These are phyloP conservation scores for Boletus rufocinnamomeus DNA, from an alignment of 768 basidiomycete species.

Conservation along the genomic window DNA sequence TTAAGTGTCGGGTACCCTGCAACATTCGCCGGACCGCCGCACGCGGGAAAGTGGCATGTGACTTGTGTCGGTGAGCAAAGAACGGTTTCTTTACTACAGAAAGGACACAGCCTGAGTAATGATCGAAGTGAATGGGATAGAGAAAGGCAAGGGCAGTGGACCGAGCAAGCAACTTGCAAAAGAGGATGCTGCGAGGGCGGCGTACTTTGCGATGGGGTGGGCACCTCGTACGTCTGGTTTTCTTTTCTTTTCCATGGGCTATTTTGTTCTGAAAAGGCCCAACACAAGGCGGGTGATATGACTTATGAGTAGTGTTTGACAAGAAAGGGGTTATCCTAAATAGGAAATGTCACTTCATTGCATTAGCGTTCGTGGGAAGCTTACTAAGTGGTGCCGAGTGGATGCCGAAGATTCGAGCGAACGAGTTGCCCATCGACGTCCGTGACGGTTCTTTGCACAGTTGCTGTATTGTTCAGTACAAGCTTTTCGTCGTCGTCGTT, in stretches of 20 bases:
- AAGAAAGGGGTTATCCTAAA: conserved; percentile 16
- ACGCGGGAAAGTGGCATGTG: conserved; percentile 67
- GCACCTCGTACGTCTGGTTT: conserved; percentile 40
- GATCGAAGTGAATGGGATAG: conserved; percentile 63
- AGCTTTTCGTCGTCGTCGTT: conserved; percentile 1
- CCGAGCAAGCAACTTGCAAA: conserved; percentile 75
- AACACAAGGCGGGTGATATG: conserved; percentile 23
- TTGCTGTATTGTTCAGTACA: not conserved
- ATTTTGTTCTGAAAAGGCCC: not conserved
- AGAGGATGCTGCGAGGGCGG: conserved; percentile 72
- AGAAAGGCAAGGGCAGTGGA: conserved; percentile 65
- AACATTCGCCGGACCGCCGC: conserved; percentile 62
- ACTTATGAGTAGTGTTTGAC: not conserved
- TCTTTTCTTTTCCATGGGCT: not conserved
- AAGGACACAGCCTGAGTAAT: conserved; percentile 6
- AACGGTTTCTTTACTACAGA: not conserved
- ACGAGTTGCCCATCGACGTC: conserved; percentile 18
- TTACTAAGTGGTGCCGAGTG: conserved; percentile 27
- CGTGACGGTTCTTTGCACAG: conserved; percentile 22
- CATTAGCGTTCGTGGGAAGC: conserved; percentile 24
- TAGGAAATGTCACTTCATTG: conserved; percentile 19
- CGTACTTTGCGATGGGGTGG: conserved; percentile 79
- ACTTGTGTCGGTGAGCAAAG: conserved; percentile 62
- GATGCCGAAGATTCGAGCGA: conserved; percentile 31
- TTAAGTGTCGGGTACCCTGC: conserved; percentile 62